A percentile compares a stretch with the other conserved stretches of the same genome.
phyloP scores from a whole-genome alignment of 441 rosid species.

The Euphorbia schlechtendalii region DNA sequence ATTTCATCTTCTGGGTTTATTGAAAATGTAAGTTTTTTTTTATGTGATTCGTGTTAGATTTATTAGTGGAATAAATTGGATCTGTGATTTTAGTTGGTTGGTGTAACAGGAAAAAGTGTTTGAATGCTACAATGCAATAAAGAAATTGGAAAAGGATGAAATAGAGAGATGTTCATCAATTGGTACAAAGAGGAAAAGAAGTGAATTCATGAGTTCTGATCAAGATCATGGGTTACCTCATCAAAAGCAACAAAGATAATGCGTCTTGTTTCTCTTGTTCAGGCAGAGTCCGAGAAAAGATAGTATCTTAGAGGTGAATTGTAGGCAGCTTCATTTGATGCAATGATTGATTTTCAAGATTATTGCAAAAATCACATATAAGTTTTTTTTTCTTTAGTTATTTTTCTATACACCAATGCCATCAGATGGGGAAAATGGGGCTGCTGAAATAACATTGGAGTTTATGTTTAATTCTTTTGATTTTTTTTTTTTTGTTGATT shows the following conservation, averaged over 20 bases:
- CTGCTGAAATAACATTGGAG: constrained; percentile 16
- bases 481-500: background rate
- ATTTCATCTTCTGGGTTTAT: constrained; percentile 30
- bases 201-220: constrained; percentile 24
- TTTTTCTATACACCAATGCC: constrained; percentile 8
- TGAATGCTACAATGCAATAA: constrained; percentile 43
- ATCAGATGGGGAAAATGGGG: constrained; percentile 14
- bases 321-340: too few species aligned
- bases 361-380: constrained; percentile 3
- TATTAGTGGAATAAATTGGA: background rate
- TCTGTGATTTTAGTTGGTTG: background rate
- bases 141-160: constrained; percentile 24
- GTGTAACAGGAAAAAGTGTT: constrained; percentile 45
- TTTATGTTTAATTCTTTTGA: constrained; percentile 10
- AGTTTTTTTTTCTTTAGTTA: constrained; percentile 23
- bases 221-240: constrained; percentile 14
- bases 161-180: constrained; percentile 23
- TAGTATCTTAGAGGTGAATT: too few species aligned
- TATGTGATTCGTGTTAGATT: background rate
- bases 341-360: constrained; percentile 3
- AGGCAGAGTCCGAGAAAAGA: too few species aligned
- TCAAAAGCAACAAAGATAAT: constrained; percentile 18
- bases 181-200: constrained; percentile 37
- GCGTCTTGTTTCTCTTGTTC: too few species aligned
- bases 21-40: constrained; percentile 39